Evolutionary conservation across 83 land plant genomes (phyloP).

Genomic region (Thuja plicata): DNA sequence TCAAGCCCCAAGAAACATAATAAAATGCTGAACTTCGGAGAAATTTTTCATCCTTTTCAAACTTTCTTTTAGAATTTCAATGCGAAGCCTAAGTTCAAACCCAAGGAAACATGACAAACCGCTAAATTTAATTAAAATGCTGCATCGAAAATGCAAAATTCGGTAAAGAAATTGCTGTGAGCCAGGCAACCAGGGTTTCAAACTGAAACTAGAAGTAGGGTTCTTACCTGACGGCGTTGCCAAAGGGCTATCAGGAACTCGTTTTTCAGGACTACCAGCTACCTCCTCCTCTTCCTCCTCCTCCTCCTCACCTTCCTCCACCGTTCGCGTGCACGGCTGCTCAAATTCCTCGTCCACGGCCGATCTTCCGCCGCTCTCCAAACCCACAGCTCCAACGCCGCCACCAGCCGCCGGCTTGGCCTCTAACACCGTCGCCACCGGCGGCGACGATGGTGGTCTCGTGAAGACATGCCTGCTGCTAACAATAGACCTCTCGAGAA

Average conservation of each 20-base stretch:
- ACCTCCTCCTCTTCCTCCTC: conserved; percentile 17
- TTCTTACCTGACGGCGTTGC: background rate
- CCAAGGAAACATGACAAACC: background rate
- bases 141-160: background rate
- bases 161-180: background rate
- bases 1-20: background rate
- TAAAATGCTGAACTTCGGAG: background rate
- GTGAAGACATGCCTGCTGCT: background rate
- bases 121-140: background rate
- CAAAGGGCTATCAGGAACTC: conserved; percentile 7
- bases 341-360: background rate
- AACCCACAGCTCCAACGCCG: background rate
- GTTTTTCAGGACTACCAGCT: conserved; percentile 18
- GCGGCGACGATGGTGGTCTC: background rate
- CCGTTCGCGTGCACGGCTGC: background rate
- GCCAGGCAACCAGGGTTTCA: background rate
- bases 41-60: background rate
- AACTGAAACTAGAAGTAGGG: background rate
- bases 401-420: background rate
- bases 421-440: background rate
- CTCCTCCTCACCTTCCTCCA: background rate
- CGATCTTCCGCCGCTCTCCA: background rate
- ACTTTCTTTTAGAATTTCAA: background rate
- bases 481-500: background rate
- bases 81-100: background rate